phyloP scores from a whole-genome alignment of 352 stramenopile species.

The Phytophthora pistaciae region DNA sequence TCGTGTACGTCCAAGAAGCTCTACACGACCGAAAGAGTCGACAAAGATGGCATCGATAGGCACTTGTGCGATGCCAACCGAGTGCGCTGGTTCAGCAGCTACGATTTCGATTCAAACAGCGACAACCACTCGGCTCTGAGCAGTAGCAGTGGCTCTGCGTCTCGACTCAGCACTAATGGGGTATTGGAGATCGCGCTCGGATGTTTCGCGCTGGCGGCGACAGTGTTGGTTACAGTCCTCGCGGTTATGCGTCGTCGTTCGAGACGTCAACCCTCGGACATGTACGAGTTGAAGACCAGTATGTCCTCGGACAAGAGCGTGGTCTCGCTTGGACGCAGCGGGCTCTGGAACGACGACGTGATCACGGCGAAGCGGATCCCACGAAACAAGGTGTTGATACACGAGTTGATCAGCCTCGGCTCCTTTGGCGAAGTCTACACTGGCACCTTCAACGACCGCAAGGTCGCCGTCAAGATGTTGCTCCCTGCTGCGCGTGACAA shows the following conservation, averaged over 20 bases:
- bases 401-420: slow-evolving; percentile 29
- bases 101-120: not conserved
- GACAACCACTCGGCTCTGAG: not conserved
- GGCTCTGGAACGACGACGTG: slow-evolving; percentile 39
- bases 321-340: not conserved
- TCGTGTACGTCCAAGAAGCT: slow-evolving; percentile 5
- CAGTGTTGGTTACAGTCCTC: not conserved
- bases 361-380: slow-evolving; percentile 44
- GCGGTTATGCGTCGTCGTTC: slow-evolving; percentile 1
- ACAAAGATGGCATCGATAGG: slow-evolving; percentile 1
- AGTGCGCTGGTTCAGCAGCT: slow-evolving; percentile 25
- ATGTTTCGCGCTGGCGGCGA: not conserved
- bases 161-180: not conserved
- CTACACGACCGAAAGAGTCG: not conserved
- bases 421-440: slow-evolving; percentile 45
- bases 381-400: slow-evolving; percentile 32
- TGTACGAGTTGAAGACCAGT: slow-evolving; percentile 5
- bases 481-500: slow-evolving; percentile 27
- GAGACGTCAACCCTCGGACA: slow-evolving; percentile 2
- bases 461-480: slow-evolving; percentile 49
- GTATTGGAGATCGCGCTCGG: slow-evolving; percentile 12
- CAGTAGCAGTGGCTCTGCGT: no score
- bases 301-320: slow-evolving; percentile 1
- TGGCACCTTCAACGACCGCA: slow-evolving; percentile 38
- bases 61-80: slow-evolving; percentile 8